Percentiles rank a stretch among this genome's conserved stretches.
Evolutionary conservation across 495 filamentous ascomycete species (phyloP).

Genomic region (Friedmanniomyces endolithicus): DNA sequence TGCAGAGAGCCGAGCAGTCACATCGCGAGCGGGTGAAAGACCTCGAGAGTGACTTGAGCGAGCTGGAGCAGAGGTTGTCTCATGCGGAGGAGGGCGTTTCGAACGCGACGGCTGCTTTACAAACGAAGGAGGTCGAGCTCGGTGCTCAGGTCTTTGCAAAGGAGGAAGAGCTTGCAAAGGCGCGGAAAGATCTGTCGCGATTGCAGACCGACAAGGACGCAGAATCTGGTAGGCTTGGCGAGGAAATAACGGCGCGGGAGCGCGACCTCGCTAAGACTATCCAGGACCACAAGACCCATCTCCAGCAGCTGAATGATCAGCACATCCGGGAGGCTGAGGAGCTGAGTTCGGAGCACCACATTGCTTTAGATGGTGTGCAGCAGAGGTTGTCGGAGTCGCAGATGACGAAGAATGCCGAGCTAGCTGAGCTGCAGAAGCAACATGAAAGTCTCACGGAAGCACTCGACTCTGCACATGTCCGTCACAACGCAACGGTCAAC

Average conservation of each 20-base stretch:
- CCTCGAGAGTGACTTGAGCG: background rate
- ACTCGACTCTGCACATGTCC: background rate
- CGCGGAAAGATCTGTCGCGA: slow-evolving; percentile 45
- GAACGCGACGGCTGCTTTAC: background rate
- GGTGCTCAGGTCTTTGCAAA: slow-evolving; percentile 15
- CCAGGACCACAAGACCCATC: background rate
- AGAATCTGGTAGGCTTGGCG: background rate
- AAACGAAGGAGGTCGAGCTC: slow-evolving; percentile 6
- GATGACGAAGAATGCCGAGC: background rate
- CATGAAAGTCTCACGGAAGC: background rate
- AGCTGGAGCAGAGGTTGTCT: background rate
- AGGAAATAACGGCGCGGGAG: background rate
- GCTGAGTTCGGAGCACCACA: background rate
- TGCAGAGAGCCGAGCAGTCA: slow-evolving; percentile 6
- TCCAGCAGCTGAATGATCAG: background rate
- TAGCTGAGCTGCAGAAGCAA: background rate
- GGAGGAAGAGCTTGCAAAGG: slow-evolving; percentile 26
- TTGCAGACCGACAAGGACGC: slow-evolving; percentile 29
- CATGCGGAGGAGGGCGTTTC: background rate
- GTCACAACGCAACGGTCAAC: background rate
- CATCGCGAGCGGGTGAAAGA: slow-evolving; percentile 3
- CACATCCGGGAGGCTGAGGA: background rate
- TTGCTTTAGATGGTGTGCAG: background rate
- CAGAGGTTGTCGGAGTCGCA: background rate
- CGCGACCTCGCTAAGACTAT: background rate